These are phyloP conservation scores for Naganishia friedmannii DNA, from an alignment of 768 basidiomycete genomes.

Conservation along the genomic window DNA sequence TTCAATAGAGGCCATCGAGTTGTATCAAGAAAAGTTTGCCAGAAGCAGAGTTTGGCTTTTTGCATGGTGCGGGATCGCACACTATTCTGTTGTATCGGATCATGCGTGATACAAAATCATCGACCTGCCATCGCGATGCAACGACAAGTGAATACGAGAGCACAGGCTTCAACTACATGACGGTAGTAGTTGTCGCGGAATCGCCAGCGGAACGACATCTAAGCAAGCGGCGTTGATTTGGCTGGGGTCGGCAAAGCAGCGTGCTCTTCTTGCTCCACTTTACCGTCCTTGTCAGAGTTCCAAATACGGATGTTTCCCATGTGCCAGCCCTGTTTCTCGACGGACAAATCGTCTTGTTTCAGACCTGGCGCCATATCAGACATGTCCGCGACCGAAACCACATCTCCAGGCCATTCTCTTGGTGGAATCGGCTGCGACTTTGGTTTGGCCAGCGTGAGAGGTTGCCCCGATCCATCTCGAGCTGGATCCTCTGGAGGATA, in stretches of 20 bases:
- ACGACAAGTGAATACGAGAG: not conserved
- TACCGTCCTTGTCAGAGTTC: not conserved
- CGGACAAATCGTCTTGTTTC: not conserved
- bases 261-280: not conserved
- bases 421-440: not conserved
- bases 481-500: conserved; percentile 24
- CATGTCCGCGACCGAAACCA: not conserved
- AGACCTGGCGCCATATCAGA: not conserved
- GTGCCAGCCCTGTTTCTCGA: conserved; percentile 26
- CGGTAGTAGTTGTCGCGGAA: not conserved
- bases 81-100: not conserved
- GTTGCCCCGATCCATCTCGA: conserved; percentile 15
- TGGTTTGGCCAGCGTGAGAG: not conserved
- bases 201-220: not conserved
- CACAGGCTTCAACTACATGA: not conserved
- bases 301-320: conserved; percentile 8
- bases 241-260: not conserved
- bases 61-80: too few species aligned
- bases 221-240: not conserved
- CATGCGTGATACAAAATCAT: not conserved
- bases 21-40: not conserved
- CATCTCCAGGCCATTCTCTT: conserved; percentile 11
- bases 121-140: not conserved
- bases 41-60: too few species aligned
- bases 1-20: not conserved